These are phyloP conservation scores for Beauveria brongniartii DNA, from an alignment of 2,329 filamentous ascomycete species.

Conservation along the genomic window DNA sequence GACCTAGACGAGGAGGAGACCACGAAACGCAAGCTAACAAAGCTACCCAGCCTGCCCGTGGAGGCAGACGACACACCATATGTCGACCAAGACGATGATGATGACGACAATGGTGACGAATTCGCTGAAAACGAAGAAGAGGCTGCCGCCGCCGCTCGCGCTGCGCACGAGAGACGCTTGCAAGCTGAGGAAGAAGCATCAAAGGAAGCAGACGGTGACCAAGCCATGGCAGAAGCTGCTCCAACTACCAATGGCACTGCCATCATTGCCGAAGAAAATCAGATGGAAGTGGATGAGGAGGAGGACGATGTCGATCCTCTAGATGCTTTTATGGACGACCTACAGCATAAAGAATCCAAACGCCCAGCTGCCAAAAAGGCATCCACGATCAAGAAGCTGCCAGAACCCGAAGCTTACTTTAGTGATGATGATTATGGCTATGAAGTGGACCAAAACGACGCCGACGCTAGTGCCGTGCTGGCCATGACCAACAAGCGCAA, in stretches of 20 bases:
- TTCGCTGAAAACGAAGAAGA: conserved; percentile 83
- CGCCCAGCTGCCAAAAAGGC: conserved; percentile 20
- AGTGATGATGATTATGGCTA: conserved; percentile 69
- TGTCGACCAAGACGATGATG: conserved; percentile 57
- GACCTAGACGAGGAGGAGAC: conserved; percentile 85
- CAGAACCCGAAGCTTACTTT: conserved; percentile 78
- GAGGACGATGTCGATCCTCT: conserved; percentile 77
- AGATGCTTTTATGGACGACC: conserved; percentile 90
- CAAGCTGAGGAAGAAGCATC: conserved; percentile 42
- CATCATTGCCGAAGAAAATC: conserved; percentile 23
- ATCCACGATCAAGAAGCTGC: conserved; percentile 39
- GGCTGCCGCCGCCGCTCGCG: conserved; percentile 73
- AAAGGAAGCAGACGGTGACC: conserved; percentile 22
- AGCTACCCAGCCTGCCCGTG: conserved; percentile 70
- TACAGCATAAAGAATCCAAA: conserved; percentile 46
- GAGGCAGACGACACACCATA: conserved; percentile 55
- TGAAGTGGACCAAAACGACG: conserved; percentile 34
- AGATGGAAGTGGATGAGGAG: conserved; percentile 50
- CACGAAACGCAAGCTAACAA: conserved; percentile 80
- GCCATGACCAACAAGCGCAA: conserved; percentile 60
- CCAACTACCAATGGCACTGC: conserved; percentile 13
- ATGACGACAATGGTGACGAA: conserved; percentile 66
- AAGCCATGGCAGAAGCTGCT: conserved; percentile 23
- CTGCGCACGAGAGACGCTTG: conserved; percentile 72
- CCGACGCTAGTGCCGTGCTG: conserved; percentile 39